Conservation (phyloP, 805 yeast genomes). For the Candida boidinii region DNA sequence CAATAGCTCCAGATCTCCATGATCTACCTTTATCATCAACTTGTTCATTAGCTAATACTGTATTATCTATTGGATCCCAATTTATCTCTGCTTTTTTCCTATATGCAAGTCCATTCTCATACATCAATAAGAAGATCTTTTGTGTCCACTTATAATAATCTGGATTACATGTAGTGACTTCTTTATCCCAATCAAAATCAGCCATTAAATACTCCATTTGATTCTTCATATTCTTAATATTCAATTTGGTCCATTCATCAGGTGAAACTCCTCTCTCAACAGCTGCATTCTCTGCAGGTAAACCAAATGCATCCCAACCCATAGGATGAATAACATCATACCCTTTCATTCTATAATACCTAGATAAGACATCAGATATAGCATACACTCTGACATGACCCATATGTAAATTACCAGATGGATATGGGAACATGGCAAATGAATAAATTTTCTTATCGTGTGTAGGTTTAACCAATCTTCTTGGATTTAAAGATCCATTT, state of each 20-base stretch:
- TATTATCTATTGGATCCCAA: constrained; percentile 96
- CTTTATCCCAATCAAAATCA: constrained; percentile 91
- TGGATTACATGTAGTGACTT: constrained; percentile 76
- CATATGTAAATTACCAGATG: constrained; percentile 87
- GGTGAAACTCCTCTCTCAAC: constrained; percentile 78
- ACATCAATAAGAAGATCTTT: constrained; percentile 64
- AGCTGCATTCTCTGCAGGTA: constrained; percentile 98
- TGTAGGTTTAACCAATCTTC: constrained; percentile 10
- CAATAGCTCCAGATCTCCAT: constrained; percentile 96
- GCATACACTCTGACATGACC: constrained; percentile 94
- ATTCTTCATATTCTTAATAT: constrained; percentile 77
- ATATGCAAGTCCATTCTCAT: constrained; percentile 76
- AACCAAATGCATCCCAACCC: constrained; percentile 99
- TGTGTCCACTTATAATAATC: constrained; percentile 93
- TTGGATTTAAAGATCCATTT: constrained; percentile 21
- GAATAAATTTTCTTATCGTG: constrained; percentile 41
- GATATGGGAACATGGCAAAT: constrained; percentile 91
- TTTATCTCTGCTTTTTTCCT: constrained; percentile 82
- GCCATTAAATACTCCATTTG: constrained; percentile 76
- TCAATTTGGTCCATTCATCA: constrained; percentile 69
- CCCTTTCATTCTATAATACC: constrained; percentile 74
- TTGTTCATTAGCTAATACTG: constrained; percentile 95
- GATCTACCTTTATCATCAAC: constrained; percentile 86
- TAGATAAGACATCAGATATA: constrained; percentile 73
- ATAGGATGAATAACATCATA: constrained; percentile 82